Evolutionary conservation across 148 eudicot genomes (phyloP).

Genomic region (Persicaria tinctoria): DNA sequence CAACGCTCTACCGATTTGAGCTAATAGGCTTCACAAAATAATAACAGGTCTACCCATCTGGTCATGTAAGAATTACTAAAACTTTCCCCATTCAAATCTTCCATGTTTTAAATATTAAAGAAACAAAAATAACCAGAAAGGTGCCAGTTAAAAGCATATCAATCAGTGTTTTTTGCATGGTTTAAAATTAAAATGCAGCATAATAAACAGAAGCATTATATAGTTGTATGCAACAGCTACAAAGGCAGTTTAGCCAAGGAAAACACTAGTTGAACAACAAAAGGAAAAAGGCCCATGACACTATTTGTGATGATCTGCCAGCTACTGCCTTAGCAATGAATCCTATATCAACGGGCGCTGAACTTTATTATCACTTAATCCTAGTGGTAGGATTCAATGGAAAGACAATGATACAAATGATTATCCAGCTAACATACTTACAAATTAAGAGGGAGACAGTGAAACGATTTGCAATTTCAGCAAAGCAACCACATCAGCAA

Average conservation of each 20-base stretch:
- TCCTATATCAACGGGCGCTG: not conserved
- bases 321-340: not conserved
- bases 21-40: too few species aligned
- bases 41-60: rapidly evolving
- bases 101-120: too few species aligned
- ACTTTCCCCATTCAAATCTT: too few species aligned
- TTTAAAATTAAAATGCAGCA: not conserved
- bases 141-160: not conserved
- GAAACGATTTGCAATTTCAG: not conserved
- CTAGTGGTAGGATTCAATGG: too few species aligned
- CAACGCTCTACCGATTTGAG: too few species aligned
- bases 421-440: not conserved
- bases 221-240: not conserved
- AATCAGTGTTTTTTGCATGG: not conserved
- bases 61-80: too few species aligned
- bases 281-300: not conserved
- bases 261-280: not conserved
- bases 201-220: not conserved
- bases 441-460: not conserved
- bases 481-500: not conserved
- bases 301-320: not conserved
- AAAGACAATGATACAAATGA: not conserved
- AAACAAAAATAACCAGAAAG: not conserved
- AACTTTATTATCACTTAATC: not conserved
- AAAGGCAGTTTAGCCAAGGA: not conserved